These are phyloP conservation scores for Aspergillus sparsus DNA, from an alignment of 495 filamentous ascomycete species.

Conservation along the genomic window DNA sequence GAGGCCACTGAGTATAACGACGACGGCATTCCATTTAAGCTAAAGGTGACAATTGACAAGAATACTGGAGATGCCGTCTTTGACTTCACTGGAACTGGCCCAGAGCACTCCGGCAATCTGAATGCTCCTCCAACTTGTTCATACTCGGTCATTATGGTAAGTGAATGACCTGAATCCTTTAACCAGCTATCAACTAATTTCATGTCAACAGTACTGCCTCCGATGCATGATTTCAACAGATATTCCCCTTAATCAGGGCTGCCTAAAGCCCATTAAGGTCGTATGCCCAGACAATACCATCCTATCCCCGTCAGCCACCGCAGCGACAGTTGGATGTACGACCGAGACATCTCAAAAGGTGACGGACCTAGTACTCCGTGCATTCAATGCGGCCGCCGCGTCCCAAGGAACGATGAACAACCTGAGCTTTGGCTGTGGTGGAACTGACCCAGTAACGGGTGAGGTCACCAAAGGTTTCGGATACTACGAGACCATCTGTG, in stretches of 20 bases:
- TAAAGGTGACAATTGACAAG: slow-evolving; percentile 81
- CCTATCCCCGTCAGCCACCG: slow-evolving; percentile 74
- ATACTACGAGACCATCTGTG: slow-evolving; percentile 94
- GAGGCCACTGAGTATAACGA: slow-evolving; percentile 93
- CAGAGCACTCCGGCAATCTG: slow-evolving; percentile 87
- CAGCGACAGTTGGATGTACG: slow-evolving; percentile 87
- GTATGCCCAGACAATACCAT: slow-evolving; percentile 76
- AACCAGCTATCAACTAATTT: slow-evolving; percentile 5
- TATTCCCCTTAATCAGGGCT: slow-evolving; percentile 94
- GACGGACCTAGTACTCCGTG: slow-evolving; percentile 86
- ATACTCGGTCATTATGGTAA: slow-evolving; percentile 61
- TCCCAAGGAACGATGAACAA: slow-evolving; percentile 90
- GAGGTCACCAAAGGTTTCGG: slow-evolving; percentile 64
- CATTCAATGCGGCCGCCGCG: slow-evolving; percentile 82
- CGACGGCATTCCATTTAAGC: slow-evolving; percentile 82
- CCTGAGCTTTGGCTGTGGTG: slow-evolving; percentile 44
- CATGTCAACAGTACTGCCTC: slow-evolving; percentile 61
- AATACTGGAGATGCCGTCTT: slow-evolving; percentile 85
- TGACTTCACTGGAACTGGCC: slow-evolving; percentile 81
- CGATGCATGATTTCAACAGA: slow-evolving; percentile 84
- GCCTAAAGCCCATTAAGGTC: slow-evolving; percentile 78
- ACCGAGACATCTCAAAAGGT: slow-evolving; percentile 71
- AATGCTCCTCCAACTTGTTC: slow-evolving; percentile 89
- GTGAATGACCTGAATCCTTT: background rate
- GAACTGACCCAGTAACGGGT: slow-evolving; percentile 29